Conservation (phyloP, 2,329 filamentous ascomycete genomes). For the Exserohilum turcica region DNA sequence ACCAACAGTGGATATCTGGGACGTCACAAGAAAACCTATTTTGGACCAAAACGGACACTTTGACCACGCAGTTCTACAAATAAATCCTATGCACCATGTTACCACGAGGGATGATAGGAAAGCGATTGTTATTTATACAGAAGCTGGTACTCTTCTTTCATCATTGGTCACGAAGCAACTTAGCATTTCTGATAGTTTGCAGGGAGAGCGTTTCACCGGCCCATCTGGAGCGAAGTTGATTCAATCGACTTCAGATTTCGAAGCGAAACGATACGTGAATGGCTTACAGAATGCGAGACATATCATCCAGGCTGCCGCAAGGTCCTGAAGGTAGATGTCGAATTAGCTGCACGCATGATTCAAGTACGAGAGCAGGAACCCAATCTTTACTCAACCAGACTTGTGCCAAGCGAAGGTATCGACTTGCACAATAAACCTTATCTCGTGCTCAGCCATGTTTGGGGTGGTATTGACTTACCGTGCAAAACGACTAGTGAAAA, state of each 20-base stretch:
- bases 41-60: neutral
- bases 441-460: neutral
- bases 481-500: conserved; percentile 1
- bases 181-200: neutral
- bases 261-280: neutral
- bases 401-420: neutral
- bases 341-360: neutral
- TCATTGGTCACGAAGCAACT: neutral
- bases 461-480: neutral
- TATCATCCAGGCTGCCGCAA: neutral
- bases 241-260: neutral
- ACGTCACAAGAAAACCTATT: neutral
- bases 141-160: neutral
- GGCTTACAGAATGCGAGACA: conserved; percentile 2
- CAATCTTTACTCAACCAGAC: neutral
- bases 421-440: neutral
- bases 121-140: neutral
- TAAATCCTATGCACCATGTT: neutral
- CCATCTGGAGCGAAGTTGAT: neutral
- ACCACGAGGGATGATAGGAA: neutral
- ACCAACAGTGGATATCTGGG: neutral
- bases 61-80: neutral
- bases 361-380: neutral
- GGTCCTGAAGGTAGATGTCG: neutral
- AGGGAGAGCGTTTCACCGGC: conserved; percentile 1